Percentiles rank a stretch among this genome's conserved stretches.
These are phyloP conservation scores for Ceratocystis diversiconidia DNA, from an alignment of 2,329 filamentous ascomycete genomes.

Conservation along the genomic window DNA sequence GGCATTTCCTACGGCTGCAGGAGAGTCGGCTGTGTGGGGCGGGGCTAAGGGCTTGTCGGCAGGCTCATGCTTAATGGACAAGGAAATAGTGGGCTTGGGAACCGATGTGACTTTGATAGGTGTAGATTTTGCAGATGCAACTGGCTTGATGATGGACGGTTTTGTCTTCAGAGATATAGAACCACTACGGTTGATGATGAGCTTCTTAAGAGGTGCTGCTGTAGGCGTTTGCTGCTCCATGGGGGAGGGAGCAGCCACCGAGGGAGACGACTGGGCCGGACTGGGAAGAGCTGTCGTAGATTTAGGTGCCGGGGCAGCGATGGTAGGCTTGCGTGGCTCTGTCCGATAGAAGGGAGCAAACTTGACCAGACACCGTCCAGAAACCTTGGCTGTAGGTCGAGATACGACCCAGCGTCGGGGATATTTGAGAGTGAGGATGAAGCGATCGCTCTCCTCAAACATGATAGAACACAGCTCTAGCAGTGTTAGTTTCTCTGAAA, in stretches of 20 bases:
- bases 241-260: background rate
- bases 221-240: constrained; percentile 5
- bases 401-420: constrained; percentile 31
- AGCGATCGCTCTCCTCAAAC: constrained; percentile 32
- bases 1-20: background rate
- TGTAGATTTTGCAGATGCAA: constrained; percentile 3
- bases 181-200: constrained; percentile 19
- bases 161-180: constrained; percentile 17
- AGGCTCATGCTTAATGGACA: constrained; percentile 17
- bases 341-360: constrained; percentile 30
- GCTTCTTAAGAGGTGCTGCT: constrained; percentile 15
- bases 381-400: constrained; percentile 26
- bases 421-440: constrained; percentile 30
- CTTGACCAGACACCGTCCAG: constrained; percentile 27
- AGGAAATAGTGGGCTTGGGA: constrained; percentile 14
- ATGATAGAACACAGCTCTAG: constrained; percentile 34
- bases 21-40: background rate
- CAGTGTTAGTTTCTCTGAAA: constrained; percentile 30
- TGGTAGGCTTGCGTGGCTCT: constrained; percentile 9
- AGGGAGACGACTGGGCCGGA: background rate
- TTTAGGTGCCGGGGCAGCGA: constrained; percentile 5
- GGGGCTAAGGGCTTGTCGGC: constrained; percentile 5
- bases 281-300: background rate
- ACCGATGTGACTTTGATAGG: constrained; percentile 2
- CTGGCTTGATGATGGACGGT: constrained; percentile 10